These are phyloP conservation scores for Trametes punicea DNA, from an alignment of 768 basidiomycete genomes.

Conservation along the genomic window DNA sequence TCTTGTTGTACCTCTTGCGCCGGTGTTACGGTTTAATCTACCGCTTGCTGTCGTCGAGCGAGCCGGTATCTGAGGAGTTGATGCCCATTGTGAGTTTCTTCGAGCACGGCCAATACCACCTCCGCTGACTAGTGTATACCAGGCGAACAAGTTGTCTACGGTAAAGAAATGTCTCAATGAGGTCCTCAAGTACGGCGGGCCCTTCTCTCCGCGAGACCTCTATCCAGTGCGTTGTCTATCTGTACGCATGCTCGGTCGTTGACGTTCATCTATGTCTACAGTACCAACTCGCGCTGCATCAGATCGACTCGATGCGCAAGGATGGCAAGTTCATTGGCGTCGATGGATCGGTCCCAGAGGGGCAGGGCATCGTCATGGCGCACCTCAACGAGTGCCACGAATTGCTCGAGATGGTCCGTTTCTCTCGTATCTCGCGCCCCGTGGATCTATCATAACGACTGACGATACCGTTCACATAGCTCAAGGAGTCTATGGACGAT, in stretches of 20 bases:
- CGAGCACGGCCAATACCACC: background rate
- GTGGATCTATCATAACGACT: background rate
- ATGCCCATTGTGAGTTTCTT: conserved; percentile 81
- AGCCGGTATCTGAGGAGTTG: conserved; percentile 96
- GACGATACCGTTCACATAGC: conserved; percentile 35
- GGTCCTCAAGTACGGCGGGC: conserved; percentile 92
- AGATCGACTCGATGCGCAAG: conserved; percentile 89
- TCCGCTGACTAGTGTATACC: conserved; percentile 2
- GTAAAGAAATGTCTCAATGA: conserved; percentile 97
- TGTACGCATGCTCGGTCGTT: too few relatives aligned
- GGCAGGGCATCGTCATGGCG: conserved; percentile 94
- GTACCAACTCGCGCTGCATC: conserved; percentile 93
- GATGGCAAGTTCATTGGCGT: conserved; percentile 91
- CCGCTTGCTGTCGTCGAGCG: conserved; percentile 86
- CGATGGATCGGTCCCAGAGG: conserved; percentile 90
- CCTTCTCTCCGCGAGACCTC: conserved; percentile 86
- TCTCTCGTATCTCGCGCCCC: background rate
- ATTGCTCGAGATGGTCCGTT: conserved; percentile 83
- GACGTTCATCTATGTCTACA: conserved; percentile 28
- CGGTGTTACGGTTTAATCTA: conserved; percentile 97
- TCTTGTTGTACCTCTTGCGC: conserved; percentile 86
- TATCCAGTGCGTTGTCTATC: conserved; percentile 68
- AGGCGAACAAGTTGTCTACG: conserved; percentile 96
- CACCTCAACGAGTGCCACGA: conserved; percentile 97
- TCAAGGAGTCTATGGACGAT: conserved; percentile 83